Base-by-base conservation (phyloP, 1,284 basidiomycete species). In the Leccinum griseonigrum region DNA sequence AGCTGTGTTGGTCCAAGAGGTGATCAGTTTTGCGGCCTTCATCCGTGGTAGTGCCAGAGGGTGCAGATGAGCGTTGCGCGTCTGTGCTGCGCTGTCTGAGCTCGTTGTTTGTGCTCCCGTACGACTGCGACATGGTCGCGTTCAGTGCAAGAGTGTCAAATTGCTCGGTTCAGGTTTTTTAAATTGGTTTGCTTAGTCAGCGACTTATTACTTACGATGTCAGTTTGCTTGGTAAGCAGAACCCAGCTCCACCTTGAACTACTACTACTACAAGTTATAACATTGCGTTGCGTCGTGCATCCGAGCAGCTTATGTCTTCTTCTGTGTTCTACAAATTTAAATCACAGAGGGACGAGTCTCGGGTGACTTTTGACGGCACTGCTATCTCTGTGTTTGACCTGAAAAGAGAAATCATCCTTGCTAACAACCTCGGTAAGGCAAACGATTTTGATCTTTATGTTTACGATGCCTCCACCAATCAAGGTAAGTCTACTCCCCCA, bases 291-390 rank as follows among this genome's bases (percentile, higher is more conserved):
- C 65, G 31, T 63, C 67, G 63, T 69, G 58, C 65, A 61, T 22
- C 57, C 52, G 61, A 58, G 38, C 65, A 57, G 53, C n/a, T 34
- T 28, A 97, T 96, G 94, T 85, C 91, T 71, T 95, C 94, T 71
- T 94, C 91, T 76, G 95, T 99, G 72, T 98, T 97, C 81, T 99
- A 98, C 87, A 94, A 92, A 78, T 99, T 98, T 89, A 94, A 90
- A 76, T 96, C 95, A 66, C 92, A 95, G 75, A 92, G 86, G 81
- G 91, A 95, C 78, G 95, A 98, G 78, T 95, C 94, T 64, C 85
- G 95, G 74, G 89, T 98, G 77, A 91, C 94, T 62, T 98, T 99
- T 80, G 97, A 99, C 75, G 97, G 97, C 71, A 98, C 97, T 66
- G 94, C 95, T 67, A 98, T 99, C 74, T 96, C 95, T 71, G 94